Percentiles rank a stretch among this genome's conserved stretches.
Evolutionary conservation across 2,329 filamentous ascomycete species (phyloP).

Genomic region (Epichloe sibirici): DNA sequence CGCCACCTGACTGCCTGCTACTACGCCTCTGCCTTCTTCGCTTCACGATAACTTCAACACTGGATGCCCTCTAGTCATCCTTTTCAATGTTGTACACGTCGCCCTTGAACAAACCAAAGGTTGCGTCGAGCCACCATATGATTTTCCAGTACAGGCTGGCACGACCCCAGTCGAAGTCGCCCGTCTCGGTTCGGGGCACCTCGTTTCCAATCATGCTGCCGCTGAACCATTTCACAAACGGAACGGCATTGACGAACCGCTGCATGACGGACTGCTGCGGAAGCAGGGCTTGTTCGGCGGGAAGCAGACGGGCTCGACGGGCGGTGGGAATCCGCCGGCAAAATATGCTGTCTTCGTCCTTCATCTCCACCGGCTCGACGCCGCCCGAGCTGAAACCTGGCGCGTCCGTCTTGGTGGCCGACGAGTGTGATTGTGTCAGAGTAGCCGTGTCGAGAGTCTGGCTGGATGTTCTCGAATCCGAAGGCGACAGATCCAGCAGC

Average conservation of each 20-base stretch:
- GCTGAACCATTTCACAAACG: slow-evolving; percentile 60
- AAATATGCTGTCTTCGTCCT: slow-evolving; percentile 29
- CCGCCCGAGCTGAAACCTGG: slow-evolving; percentile 7
- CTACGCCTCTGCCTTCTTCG: neutral
- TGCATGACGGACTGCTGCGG: slow-evolving; percentile 55
- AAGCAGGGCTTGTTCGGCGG: slow-evolving; percentile 57
- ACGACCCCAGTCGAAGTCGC: slow-evolving; percentile 64
- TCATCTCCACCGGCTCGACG: slow-evolving; percentile 18
- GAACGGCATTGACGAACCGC: slow-evolving; percentile 51
- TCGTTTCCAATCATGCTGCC: slow-evolving; percentile 62
- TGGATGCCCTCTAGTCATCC: slow-evolving; percentile 33
- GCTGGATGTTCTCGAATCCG: slow-evolving; percentile 38
- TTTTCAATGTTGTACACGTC: slow-evolving; percentile 46
- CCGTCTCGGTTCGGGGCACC: slow-evolving; percentile 59
- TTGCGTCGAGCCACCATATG: slow-evolving; percentile 49
- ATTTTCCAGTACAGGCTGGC: slow-evolving; percentile 57
- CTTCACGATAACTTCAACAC: neutral
- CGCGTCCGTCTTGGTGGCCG: slow-evolving; percentile 30
- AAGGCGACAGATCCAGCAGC: slow-evolving; percentile 28
- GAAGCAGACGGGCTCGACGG: slow-evolving; percentile 50
- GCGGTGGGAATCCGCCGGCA: slow-evolving; percentile 56
- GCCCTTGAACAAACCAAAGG: slow-evolving; percentile 45
- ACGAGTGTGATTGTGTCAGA: slow-evolving; percentile 29
- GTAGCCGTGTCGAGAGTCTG: slow-evolving; percentile 47
- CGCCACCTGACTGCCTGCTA: neutral